Evolutionary conservation across 2,329 filamentous ascomycete genomes (phyloP), one percentile per base, ranked within the genome.

Genomic region (Phyllosticta paracitricarpa): DNA sequence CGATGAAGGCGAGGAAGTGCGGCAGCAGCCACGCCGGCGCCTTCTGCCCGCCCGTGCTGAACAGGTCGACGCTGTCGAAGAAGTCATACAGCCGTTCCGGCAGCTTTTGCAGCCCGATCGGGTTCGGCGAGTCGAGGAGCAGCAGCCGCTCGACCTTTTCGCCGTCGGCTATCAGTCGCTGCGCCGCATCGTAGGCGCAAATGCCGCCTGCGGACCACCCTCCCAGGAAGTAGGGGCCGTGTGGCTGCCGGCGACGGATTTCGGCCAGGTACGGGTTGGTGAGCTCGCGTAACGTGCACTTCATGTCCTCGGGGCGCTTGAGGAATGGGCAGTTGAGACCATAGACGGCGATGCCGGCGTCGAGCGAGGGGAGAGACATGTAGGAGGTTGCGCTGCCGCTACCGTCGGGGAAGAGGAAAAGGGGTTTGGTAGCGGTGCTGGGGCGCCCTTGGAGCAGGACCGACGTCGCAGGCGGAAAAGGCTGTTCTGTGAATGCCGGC

Each of bases 181-280:
- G 64, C 3, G 69, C 68, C 8, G 64, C 65, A 10, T 66, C 70
- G 58, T 65, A 89, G 52, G 87, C 86, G 63, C 86, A 85, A 56
- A 89, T 86, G 40, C 88, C 88, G 26, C 88, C 89, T 1, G 87
- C 88, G n/a, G 84, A 89, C 88, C 88, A 91, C 25, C 89, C 89
- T 17, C 84, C 82, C 0, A 91, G 73, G 57, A 81, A 80, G 72
- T 89, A 89, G 0, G 86, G 85, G 0, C 78, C 77, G 12, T 72
- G 71, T 4, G 78, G 75, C 64, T 82, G 77, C 25, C 78, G 72
- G n/a, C 75, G 75, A 3, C 73, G 75, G 35, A 81, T 74, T 61
- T 80, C 78, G 5, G 65, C 67, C n/a, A 79, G 61, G 60, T 76
- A 81, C 2, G 68, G 68, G 4, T 63, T 62, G 3, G 74, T 72